Conservation (phyloP, 352 stramenopile species). For the Thraustochytrium sp. region DNA sequence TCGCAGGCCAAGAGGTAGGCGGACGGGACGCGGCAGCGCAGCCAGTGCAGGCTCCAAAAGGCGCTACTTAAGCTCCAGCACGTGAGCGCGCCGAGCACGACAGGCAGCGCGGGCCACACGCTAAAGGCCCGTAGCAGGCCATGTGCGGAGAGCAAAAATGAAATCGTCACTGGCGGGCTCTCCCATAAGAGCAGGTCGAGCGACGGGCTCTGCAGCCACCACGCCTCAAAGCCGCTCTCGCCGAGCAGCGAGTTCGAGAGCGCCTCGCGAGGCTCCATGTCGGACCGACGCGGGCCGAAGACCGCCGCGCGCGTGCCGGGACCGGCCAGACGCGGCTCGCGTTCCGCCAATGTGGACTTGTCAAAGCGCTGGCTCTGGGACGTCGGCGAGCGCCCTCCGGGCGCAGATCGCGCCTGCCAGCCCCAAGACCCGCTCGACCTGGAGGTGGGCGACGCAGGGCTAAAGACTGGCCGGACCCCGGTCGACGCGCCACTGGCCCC, state of each 20-base stretch:
- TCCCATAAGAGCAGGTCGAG: conserved; percentile 5
- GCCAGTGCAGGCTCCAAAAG: neutral
- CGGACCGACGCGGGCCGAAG: no score
- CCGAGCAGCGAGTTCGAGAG: neutral
- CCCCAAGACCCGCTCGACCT: no score
- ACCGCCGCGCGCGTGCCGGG: no score
- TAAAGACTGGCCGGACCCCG: no score
- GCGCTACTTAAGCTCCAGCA: neutral
- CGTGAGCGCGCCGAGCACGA: neutral
- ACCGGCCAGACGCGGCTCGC: no score
- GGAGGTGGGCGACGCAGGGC: no score
- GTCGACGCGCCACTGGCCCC: no score
- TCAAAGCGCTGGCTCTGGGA: no score
- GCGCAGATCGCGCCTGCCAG: no score
- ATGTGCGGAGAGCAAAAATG: neutral
- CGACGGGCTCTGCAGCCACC: neutral
- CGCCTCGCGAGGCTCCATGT: neutral
- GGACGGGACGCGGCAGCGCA: neutral
- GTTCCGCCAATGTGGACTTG: no score
- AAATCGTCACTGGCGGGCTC: neutral
- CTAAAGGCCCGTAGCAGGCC: neutral
- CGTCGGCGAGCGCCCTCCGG: no score
- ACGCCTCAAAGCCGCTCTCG: neutral
- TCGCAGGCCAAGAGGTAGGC: neutral
- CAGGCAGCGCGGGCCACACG: neutral